These are phyloP conservation scores for Fusarium nygamai DNA, from an alignment of 2,329 filamentous ascomycete species.

Conservation along the genomic window DNA sequence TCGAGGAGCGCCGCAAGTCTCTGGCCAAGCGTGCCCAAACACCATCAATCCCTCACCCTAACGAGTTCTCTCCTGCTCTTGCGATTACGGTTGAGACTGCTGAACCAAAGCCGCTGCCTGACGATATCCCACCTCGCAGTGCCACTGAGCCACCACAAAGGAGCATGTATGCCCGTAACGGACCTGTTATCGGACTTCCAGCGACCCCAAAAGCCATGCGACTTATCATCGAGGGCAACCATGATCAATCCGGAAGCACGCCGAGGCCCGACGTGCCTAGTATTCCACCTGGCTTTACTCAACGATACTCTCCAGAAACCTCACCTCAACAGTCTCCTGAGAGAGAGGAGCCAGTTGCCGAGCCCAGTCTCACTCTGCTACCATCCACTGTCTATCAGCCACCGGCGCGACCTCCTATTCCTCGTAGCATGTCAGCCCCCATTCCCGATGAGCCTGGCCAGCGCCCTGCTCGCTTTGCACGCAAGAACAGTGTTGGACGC, in stretches of 20 bases:
- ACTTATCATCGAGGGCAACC: conserved; percentile 73
- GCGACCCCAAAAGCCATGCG: conserved; percentile 93
- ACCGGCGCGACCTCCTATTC: conserved; percentile 59
- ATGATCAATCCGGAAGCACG: conserved; percentile 48
- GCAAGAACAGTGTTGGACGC: conserved; percentile 52
- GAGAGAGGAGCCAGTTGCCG: conserved; percentile 42
- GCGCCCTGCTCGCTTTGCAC: conserved; percentile 39
- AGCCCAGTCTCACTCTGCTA: conserved; percentile 56
- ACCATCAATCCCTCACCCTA: conserved; percentile 81
- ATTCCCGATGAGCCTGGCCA: conserved; percentile 54
- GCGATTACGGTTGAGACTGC: conserved; percentile 54
- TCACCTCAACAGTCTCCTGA: conserved; percentile 51
- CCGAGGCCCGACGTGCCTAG: conserved; percentile 65
- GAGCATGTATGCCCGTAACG: conserved; percentile 60
- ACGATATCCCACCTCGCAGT: conserved; percentile 65
- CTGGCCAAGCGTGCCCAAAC: conserved; percentile 82
- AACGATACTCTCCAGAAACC: conserved; percentile 53
- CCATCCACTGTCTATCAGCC: conserved; percentile 70
- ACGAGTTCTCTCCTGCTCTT: conserved; percentile 53
- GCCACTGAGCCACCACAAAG: conserved; percentile 70
- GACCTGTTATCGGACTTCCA: conserved; percentile 78
- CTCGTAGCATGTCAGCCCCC: conserved; percentile 70
- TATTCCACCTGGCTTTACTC: conserved; percentile 60
- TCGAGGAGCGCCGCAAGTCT: conserved; percentile 88
- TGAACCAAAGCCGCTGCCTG: conserved; percentile 53